A percentile compares a stretch with the other conserved stretches of the same genome.
Evolutionary conservation across 1,284 basidiomycete species (phyloP).

Genomic region (Ceratobasidium sp.): DNA sequence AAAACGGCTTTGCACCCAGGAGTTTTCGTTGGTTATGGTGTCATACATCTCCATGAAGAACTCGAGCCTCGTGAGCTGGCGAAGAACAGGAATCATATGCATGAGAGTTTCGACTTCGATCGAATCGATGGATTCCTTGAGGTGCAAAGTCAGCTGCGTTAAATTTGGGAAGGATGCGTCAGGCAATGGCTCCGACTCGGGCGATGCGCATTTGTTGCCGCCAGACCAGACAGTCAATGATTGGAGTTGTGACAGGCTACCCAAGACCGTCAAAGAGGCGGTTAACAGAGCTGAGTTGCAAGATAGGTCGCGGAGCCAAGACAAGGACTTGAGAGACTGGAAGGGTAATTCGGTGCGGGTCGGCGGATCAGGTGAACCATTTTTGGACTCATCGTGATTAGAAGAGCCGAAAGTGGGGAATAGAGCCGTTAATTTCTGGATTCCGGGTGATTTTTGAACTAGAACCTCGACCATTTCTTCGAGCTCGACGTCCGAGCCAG

Average conservation of each 20-base stretch:
- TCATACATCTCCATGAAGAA: neutral
- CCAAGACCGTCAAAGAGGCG: neutral
- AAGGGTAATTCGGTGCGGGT: neutral
- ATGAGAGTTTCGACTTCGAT: neutral
- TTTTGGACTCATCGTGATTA: neutral
- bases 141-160: neutral
- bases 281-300: neutral
- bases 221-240: neutral
- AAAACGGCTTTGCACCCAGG: neutral
- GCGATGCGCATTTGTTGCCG: neutral
- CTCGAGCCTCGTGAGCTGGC: neutral
- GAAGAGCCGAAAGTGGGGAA: neutral
- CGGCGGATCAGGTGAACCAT: no score
- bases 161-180: neutral
- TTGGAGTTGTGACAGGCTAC: neutral
- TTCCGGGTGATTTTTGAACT: neutral
- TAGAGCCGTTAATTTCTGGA: neutral
- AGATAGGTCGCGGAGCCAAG: neutral
- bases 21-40: neutral
- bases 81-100: neutral
- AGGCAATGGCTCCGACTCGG: neutral
- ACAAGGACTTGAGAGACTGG: neutral
- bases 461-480: neutral
- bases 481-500: neutral
- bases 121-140: neutral